A percentile compares a stretch with the other conserved stretches of the same genome.
Conservation (phyloP, 148 eudicot species). For the Pharnaceum exiguum region DNA sequence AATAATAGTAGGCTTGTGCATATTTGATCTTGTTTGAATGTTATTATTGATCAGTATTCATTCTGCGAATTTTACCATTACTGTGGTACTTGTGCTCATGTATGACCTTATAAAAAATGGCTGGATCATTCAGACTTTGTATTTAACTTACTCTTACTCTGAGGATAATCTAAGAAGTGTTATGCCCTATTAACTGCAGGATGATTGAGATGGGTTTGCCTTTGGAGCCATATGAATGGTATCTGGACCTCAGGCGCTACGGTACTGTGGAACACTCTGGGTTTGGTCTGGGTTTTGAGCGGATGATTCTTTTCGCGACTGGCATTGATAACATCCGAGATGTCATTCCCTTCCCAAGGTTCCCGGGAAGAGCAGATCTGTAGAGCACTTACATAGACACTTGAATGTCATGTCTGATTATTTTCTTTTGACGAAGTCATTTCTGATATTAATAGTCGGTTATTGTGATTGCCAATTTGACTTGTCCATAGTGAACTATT, state of each 20-base stretch:
- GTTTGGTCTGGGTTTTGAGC: slow-evolving; percentile 89
- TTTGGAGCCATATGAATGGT: slow-evolving; percentile 90
- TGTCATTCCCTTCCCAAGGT: slow-evolving; percentile 97
- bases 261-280: slow-evolving; percentile 91
- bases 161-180: not conserved
- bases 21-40: not conserved
- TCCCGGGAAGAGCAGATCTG: slow-evolving; percentile 92
- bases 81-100: no score
- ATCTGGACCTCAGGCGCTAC: slow-evolving; percentile 83
- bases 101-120: no score
- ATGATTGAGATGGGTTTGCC: slow-evolving; percentile 86
- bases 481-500: no score
- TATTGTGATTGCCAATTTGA: no score
- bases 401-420: no score
- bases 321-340: slow-evolving; percentile 97
- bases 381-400: slow-evolving; percentile 9
- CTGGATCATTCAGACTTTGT: no score
- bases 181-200: slow-evolving; percentile 49
- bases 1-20: not conserved
- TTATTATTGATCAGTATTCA: no score
- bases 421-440: no score
- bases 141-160: no score
- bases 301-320: slow-evolving; percentile 96
- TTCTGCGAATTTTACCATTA: not conserved
- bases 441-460: no score